Evolutionary conservation across 805 yeast genomes (phyloP), one percentile per base, ranked within the genome.

Genomic region (Ogataea dorogensis): DNA sequence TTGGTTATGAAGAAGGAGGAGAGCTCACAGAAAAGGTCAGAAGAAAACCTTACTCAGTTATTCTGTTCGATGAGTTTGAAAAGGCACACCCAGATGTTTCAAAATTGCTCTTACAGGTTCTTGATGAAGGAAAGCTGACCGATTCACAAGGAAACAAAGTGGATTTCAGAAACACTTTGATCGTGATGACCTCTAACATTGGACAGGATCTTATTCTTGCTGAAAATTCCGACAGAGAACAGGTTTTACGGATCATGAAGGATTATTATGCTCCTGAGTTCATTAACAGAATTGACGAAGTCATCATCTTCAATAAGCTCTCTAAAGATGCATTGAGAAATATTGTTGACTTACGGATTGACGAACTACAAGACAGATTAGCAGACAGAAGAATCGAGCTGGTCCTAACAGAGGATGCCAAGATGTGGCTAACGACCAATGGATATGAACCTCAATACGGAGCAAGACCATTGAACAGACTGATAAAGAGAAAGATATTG

Each of bases 51-150:
- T 91, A 91, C 50, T 74, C 97, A 1, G 96, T 91, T 17, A 83
- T 91, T 2, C 65, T 91, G 40, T 93, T 91, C 59, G 98, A 91
- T 62, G 98, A 91, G 65, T 86, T 91, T 61, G 98, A 91, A 54
- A 91, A 91, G 62, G 98, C 98, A 0, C 98, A 93, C 59, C 83
- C 88, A 2, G 98, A 91, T 62, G 83, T 91, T n/a, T 80, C 95
- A 19, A 93, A 93, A 63, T 71, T 91, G 25, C 67, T 91, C 31
- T 66, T 91, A 42, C 98, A 93, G 62, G 98, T 91, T 0, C 68
- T 91, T 35, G 98, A 91, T 61, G 98, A 91, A 62, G 98, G 98
- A 38, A 78, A 84, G 36, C 71, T 91, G 50, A 91, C 98, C 0
- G 98, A 91, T 58, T 83, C 96, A 2, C 95, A 88, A 54, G 98